Conservation (phyloP, 1,139 yeast genomes). For the Ogataea hybrid region DNA sequence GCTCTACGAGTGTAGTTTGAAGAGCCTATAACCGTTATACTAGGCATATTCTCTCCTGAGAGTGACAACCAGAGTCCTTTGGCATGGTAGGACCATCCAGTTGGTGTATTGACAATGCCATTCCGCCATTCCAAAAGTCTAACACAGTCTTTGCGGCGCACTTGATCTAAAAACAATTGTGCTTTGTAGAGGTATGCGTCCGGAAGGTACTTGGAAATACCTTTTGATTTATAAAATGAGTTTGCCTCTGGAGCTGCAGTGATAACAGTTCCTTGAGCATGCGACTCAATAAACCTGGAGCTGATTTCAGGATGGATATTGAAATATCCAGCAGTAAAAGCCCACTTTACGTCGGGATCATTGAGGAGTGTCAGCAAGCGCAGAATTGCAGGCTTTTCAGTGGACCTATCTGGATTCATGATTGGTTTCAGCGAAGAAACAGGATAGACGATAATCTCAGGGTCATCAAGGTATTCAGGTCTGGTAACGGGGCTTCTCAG, state of each 20-base stretch:
- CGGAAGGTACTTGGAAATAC: conserved; percentile 80
- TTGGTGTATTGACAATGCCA: conserved; percentile 76
- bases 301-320: conserved; percentile 81
- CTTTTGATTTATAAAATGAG: conserved; percentile 84
- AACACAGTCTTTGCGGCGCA: conserved; percentile 48
- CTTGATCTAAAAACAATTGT: conserved; percentile 60
- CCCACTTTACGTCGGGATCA: conserved; percentile 63
- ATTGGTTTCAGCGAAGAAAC: conserved; percentile 89
- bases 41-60: conserved; percentile 58
- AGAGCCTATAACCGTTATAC: conserved; percentile 82
- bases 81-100: conserved; percentile 99
- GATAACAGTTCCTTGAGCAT: conserved; percentile 67
- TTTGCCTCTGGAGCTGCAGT: conserved; percentile 94
- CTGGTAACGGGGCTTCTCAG: conserved; percentile 36
- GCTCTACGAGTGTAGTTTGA: conserved; percentile 93
- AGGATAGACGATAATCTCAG: conserved; percentile 81
- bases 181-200: conserved; percentile 84
- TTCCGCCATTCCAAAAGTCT: conserved; percentile 79
- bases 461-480: conserved; percentile 31
- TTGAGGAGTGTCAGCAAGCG: conserved; percentile 59
- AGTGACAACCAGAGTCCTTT: conserved; percentile 88
- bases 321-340: conserved; percentile 96
- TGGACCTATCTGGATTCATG: conserved; percentile 61
- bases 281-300: conserved; percentile 55
- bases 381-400: conserved; percentile 74